These are phyloP conservation scores for Yamadazyma dendronema DNA, from an alignment of 1,139 yeast genomes.

Conservation along the genomic window DNA sequence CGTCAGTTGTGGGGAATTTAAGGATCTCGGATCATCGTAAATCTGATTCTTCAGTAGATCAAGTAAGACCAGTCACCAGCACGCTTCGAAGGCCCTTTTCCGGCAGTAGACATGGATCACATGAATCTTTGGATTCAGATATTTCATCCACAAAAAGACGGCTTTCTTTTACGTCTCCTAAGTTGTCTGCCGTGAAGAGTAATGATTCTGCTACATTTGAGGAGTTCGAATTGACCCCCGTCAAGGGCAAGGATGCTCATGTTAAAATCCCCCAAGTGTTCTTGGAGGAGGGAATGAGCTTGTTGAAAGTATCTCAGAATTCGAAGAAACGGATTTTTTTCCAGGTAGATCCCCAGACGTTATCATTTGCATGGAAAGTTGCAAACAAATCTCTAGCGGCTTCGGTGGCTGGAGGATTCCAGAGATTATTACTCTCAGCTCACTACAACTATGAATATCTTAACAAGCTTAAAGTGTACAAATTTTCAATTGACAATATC, in stretches of 20 bases:
- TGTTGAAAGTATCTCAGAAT: conserved; percentile 67
- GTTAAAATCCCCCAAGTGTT: conserved; percentile 21
- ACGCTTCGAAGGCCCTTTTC: conserved; percentile 10
- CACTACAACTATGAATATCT: conserved; percentile 6
- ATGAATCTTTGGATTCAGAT: conserved; percentile 10
- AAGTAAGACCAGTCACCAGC: conserved; percentile 3
- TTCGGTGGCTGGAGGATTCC: conserved; percentile 15
- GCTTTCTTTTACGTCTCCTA: conserved; percentile 3
- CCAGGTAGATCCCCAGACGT: conserved; percentile 30
- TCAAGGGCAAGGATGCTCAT: conserved; percentile 10
- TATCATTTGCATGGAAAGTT: conserved; percentile 50
- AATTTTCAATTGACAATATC: conserved; percentile 67
- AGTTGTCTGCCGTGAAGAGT: conserved; percentile 3
- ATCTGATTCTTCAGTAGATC: conserved; percentile 11
- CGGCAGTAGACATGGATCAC: conserved; percentile 11
- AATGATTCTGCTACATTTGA: conserved; percentile 6
- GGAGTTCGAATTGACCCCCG: conserved; percentile 6
- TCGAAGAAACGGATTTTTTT: conserved; percentile 53
- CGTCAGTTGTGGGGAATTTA: conserved; percentile 20
- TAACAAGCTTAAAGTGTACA: conserved; percentile 30
- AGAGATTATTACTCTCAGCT: conserved; percentile 10
- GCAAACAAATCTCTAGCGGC: conserved; percentile 31
- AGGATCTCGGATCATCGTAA: conserved; percentile 20
- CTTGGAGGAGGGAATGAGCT: conserved; percentile 43
- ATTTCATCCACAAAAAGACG: conserved; percentile 5